These are phyloP conservation scores for Thalassiosira exigua DNA, from an alignment of 352 stramenopile species.

Conservation along the genomic window DNA sequence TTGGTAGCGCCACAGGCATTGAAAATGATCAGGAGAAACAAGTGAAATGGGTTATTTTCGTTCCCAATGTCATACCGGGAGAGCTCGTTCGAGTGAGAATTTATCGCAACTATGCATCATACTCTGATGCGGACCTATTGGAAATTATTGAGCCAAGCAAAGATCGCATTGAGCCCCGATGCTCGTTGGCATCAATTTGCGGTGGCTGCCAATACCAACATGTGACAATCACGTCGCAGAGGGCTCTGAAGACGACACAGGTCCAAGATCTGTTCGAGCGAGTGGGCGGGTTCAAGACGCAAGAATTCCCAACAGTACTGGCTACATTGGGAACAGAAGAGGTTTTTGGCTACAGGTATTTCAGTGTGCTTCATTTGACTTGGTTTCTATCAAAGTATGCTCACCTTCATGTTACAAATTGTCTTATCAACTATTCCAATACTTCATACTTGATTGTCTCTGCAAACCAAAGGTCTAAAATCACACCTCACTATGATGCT, in stretches of 20 bases:
- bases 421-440: too few species aligned
- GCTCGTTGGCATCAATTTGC: slow-evolving; percentile 82
- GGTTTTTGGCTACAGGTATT: slow-evolving; percentile 83
- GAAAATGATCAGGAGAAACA: slow-evolving; percentile 5
- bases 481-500: slow-evolving; percentile 89
- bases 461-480: too few species aligned
- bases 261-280: slow-evolving; percentile 79
- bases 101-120: slow-evolving; percentile 85
- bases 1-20: slow-evolving; percentile 9
- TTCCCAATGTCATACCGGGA: slow-evolving; percentile 86
- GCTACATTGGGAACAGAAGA: slow-evolving; percentile 83
- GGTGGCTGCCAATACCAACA: slow-evolving; percentile 91
- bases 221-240: slow-evolving; percentile 83
- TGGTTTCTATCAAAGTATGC: too few species aligned
- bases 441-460: slow-evolving; percentile 49
- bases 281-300: slow-evolving; percentile 56
- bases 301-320: slow-evolving; percentile 64
- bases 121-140: slow-evolving; percentile 87
- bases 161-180: slow-evolving; percentile 82
- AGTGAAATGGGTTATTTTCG: slow-evolving; percentile 86
- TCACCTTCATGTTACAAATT: too few species aligned
- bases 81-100: slow-evolving; percentile 83
- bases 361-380: too few species aligned
- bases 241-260: slow-evolving; percentile 82
- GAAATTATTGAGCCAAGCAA: slow-evolving; percentile 83